Conservation (phyloP, 805 yeast genomes). For the Brettanomyces bruxellensis region DNA sequence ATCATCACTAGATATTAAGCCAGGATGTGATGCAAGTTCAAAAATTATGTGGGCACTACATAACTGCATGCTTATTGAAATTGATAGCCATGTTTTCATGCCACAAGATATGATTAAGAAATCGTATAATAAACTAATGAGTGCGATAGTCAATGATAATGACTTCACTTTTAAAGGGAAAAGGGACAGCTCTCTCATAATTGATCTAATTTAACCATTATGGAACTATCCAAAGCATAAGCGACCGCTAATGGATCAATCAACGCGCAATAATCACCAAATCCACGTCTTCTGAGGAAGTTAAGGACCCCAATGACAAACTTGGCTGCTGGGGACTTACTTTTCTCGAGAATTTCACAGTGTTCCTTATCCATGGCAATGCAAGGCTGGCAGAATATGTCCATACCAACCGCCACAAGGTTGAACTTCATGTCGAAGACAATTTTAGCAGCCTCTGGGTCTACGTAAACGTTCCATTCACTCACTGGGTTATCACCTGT, state of each 20-base stretch:
- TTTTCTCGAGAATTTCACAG: constrained; percentile 4
- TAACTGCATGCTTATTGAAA: too few relatives aligned
- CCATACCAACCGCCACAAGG: constrained; percentile 20
- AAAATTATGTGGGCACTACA: too few relatives aligned
- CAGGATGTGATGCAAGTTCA: too few relatives aligned
- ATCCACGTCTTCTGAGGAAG: constrained; percentile 14
- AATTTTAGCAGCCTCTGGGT: constrained; percentile 20
- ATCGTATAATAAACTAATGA: neutral
- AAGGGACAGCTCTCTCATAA: constrained; percentile 9
- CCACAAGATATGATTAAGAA: neutral
- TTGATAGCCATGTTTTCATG: neutral
- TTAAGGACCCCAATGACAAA: constrained; percentile 16
- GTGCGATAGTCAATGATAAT: neutral
- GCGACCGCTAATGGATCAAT: constrained; percentile 21
- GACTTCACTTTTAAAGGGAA: constrained; percentile 6
- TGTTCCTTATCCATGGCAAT: constrained; percentile 13
- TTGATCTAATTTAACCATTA: constrained; percentile 14
- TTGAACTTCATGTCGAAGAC: constrained; percentile 16
- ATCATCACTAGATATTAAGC: too few relatives aligned
- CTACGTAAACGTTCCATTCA: constrained; percentile 21
- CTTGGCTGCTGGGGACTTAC: constrained; percentile 11
- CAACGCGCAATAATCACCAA: constrained; percentile 20
- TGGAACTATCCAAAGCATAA: constrained; percentile 17
- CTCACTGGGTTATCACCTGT: constrained; percentile 22
- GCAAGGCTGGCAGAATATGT: constrained; percentile 20